These are phyloP conservation scores for Kurtzmaniella natalensis DNA, from an alignment of 1,139 yeast species.

Conservation along the genomic window DNA sequence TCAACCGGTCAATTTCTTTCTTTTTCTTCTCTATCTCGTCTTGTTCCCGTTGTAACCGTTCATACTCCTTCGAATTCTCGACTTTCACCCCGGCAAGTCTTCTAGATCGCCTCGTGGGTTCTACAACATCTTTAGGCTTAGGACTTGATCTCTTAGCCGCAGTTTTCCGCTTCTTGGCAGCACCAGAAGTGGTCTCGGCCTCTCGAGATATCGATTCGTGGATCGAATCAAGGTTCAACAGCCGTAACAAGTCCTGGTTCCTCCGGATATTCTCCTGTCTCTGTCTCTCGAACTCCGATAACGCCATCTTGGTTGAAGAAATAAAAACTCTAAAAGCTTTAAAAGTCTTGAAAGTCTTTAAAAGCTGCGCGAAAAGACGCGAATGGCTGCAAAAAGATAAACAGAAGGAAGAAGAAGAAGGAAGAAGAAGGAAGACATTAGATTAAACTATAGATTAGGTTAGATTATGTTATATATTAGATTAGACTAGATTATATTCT, in stretches of 20 bases:
- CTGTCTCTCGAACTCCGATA: slow-evolving; percentile 66
- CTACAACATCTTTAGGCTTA: slow-evolving; percentile 21
- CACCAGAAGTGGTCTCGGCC: slow-evolving; percentile 13
- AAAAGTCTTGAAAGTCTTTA: too few relatives aligned
- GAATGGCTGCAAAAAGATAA: too few relatives aligned
- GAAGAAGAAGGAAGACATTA: too few relatives aligned
- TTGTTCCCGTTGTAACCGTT: slow-evolving; percentile 29
- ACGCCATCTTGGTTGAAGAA: slow-evolving; percentile 14
- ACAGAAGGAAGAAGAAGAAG: too few relatives aligned
- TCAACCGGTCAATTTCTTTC: slow-evolving; percentile 48
- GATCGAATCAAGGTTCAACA: slow-evolving; percentile 34
- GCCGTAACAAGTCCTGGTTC: slow-evolving; percentile 35
- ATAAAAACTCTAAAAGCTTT: too few relatives aligned
- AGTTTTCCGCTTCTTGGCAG: slow-evolving; percentile 19
- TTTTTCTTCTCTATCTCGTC: slow-evolving; percentile 32
- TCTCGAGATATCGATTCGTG: slow-evolving; percentile 28
- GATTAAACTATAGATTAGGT: too few relatives aligned
- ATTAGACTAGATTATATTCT: too few relatives aligned
- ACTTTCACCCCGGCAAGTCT: slow-evolving; percentile 60
- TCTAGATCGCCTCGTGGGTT: slow-evolving; percentile 61
- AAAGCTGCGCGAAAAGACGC: too few relatives aligned
- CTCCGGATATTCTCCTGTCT: slow-evolving; percentile 52
- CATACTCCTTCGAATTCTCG: slow-evolving; percentile 34
- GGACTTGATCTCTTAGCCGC: slow-evolving; percentile 14
- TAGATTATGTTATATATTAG: too few relatives aligned